Conservation (phyloP, 208 protist species). For the Trypanosoma melophagium region DNA sequence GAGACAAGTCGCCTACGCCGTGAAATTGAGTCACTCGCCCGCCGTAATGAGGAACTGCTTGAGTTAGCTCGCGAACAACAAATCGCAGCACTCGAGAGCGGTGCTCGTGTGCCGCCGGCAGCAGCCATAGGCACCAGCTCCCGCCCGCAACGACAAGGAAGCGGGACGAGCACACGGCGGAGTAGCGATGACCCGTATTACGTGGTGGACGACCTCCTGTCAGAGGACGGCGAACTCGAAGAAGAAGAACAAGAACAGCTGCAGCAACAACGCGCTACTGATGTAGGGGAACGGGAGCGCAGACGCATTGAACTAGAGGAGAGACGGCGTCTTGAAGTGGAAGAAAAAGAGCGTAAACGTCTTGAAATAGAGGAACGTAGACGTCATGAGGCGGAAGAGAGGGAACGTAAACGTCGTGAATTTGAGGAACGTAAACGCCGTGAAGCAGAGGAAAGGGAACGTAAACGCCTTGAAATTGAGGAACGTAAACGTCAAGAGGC, state of each 20-base stretch:
- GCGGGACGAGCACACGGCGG: not conserved
- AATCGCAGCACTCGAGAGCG: constrained; percentile 38
- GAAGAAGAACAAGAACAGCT: not conserved
- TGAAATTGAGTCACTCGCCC: constrained; percentile 81
- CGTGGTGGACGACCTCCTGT: not conserved
- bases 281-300: too few relatives aligned
- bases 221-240: not conserved
- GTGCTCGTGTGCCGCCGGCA: constrained; percentile 2
- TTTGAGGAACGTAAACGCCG: constrained; percentile 20
- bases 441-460: constrained; percentile 21
- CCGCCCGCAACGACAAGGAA: not conserved
- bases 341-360: constrained; percentile 15
- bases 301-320: not conserved
- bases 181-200: constrained; percentile 11
- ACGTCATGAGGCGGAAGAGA: constrained; percentile 11
- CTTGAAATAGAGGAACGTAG: not conserved
- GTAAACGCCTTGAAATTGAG: constrained; percentile 19
- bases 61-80: constrained; percentile 79
- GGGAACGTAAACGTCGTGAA: constrained; percentile 13
- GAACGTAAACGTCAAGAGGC: constrained; percentile 4
- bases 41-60: constrained; percentile 79
- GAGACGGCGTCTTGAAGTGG: not conserved
- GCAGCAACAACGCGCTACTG: not conserved
- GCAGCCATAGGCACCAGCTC: constrained; percentile 6
- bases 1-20: constrained; percentile 72